Percentiles rank a stretch among this genome's conserved stretches.
Evolutionary conservation across 2,329 filamentous ascomycete genomes (phyloP).

Genomic region (Exophiala sp.): DNA sequence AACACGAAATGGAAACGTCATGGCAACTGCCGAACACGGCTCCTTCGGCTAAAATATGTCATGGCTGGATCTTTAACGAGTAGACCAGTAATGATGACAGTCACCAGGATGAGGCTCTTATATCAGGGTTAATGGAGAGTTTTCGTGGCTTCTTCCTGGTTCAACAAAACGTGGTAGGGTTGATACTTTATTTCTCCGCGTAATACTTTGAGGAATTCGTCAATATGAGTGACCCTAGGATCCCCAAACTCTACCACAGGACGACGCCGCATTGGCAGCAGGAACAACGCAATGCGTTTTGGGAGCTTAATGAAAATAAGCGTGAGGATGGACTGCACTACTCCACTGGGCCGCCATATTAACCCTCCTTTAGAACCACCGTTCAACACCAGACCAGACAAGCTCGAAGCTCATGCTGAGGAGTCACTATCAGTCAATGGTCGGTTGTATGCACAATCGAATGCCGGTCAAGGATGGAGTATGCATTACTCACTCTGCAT

Average conservation of each 20-base stretch:
- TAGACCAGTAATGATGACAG: too few species aligned
- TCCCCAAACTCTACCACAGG: constrained; percentile 49
- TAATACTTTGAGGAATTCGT: too few species aligned
- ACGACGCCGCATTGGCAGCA: constrained; percentile 53
- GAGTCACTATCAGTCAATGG: constrained; percentile 56
- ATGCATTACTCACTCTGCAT: constrained; percentile 9
- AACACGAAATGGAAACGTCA: too few species aligned
- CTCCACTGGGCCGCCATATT: neutral
- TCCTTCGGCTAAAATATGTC: too few species aligned
- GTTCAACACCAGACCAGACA: constrained; percentile 55
- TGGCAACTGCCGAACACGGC: too few species aligned
- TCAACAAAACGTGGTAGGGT: too few species aligned
- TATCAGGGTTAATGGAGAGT: too few species aligned
- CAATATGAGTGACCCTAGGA: constrained; percentile 43
- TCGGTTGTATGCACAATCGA: constrained; percentile 45
- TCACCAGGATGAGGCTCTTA: too few species aligned
- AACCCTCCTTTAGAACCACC: constrained; percentile 32
- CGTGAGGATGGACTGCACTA: neutral
- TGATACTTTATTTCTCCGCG: too few species aligned
- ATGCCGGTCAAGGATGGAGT: constrained; percentile 33
- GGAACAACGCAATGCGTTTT: constrained; percentile 56
- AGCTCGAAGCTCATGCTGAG: constrained; percentile 57
- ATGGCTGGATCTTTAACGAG: too few species aligned
- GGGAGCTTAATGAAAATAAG: constrained; percentile 51
- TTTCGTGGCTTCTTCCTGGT: too few species aligned